These are phyloP conservation scores for Carex littledalei DNA, from an alignment of 176 grass and related monocot genomes.

Conservation along the genomic window DNA sequence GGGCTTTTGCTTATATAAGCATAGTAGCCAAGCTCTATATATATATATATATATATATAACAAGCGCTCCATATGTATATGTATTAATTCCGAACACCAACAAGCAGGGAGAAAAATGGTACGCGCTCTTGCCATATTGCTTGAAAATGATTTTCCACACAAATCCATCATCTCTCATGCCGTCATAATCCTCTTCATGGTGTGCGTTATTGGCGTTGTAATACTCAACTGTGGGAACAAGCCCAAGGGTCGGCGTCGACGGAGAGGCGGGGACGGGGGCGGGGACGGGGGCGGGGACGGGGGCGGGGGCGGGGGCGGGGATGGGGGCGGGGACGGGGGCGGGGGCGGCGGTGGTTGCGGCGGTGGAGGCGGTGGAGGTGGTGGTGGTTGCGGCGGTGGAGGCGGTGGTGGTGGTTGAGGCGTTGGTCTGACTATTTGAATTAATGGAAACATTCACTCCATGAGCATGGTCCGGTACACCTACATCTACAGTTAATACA, in stretches of 20 bases:
- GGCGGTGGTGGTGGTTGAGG: no score
- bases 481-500: background rate
- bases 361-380: background rate
- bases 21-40: no score
- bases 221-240: slow-evolving; percentile 19
- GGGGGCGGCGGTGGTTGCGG: background rate
- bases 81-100: background rate
- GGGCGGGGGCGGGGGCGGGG: background rate
- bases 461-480: no score
- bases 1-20: no score
- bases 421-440: background rate
- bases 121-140: background rate
- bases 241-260: background rate
- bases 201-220: background rate
- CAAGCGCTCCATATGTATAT: background rate
- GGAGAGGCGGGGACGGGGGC: background rate
- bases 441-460: background rate
- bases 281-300: background rate
- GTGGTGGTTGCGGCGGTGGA: background rate
- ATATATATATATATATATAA: no score
- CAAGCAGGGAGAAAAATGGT: background rate
- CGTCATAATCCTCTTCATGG: background rate
- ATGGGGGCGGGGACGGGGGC: background rate
- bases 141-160: background rate
- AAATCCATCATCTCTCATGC: background rate